Evolutionary conservation across 495 filamentous ascomycete genomes (phyloP).

Genomic region (Penicillium parvum): DNA sequence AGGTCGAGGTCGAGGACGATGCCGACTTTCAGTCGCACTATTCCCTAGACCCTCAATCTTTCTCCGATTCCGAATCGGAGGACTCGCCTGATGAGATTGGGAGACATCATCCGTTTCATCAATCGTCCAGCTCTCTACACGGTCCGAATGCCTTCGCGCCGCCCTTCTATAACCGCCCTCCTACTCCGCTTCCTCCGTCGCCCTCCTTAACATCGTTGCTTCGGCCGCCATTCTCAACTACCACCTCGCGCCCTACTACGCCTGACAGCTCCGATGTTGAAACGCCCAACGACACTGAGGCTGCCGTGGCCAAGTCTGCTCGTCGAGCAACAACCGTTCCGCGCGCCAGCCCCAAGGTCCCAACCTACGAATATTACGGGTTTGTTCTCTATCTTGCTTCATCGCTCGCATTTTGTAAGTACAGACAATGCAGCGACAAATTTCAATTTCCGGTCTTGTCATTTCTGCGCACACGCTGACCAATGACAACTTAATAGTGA

Average conservation of each 20-base stretch:
- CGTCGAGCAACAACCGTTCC: conserved; percentile 69
- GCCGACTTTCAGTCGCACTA: conserved; percentile 48
- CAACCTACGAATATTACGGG: conserved; percentile 98
- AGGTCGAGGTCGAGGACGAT: conserved; percentile 38
- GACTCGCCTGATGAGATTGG: conserved; percentile 33
- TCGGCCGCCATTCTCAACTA: conserved; percentile 62
- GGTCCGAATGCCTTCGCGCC: conserved; percentile 66
- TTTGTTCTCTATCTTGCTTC: conserved; percentile 92
- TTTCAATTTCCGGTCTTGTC: not conserved
- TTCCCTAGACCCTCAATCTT: conserved; percentile 36
- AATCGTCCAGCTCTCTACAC: conserved; percentile 41
- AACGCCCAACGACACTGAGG: conserved; percentile 56
- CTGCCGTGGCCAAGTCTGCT: conserved; percentile 59
- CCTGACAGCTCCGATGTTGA: conserved; percentile 89
- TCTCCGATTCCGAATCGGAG: conserved; percentile 41
- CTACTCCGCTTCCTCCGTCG: conserved; percentile 86
- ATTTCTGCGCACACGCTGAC: conserved; percentile 1
- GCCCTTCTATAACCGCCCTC: conserved; percentile 83
- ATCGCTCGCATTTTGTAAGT: conserved; percentile 64
- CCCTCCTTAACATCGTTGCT: conserved; percentile 95
- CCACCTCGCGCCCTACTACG: conserved; percentile 81
- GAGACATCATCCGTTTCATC: conserved; percentile 39
- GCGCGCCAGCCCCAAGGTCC: conserved; percentile 84
- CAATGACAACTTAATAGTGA: conserved; percentile 37
- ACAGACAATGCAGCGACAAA: not conserved